Percentiles rank a stretch among this genome's conserved stretches.
Conservation (phyloP, 2,329 filamentous ascomycete species). For the Xylariaceae sp. region DNA sequence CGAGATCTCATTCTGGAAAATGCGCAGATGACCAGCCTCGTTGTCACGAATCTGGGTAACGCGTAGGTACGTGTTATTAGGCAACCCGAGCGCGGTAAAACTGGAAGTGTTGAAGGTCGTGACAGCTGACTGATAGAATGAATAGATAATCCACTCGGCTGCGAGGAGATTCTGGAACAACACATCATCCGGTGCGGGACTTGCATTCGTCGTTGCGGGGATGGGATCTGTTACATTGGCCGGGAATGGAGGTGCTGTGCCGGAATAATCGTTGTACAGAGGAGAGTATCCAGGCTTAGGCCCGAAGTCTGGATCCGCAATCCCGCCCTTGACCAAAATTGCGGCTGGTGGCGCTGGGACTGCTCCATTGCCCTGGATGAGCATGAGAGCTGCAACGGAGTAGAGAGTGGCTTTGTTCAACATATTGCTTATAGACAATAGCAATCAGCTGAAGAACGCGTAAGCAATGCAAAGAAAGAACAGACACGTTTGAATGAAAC, state of each 20-base stretch:
- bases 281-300: conserved; percentile 43
- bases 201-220: conserved; percentile 32
- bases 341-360: not conserved
- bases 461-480: too few relatives aligned
- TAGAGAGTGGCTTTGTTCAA: not conserved
- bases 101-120: conserved; percentile 46
- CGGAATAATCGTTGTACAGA: conserved; percentile 45
- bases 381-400: not conserved
- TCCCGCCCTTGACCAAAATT: too few relatives aligned
- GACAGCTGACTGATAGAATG: conserved; percentile 51
- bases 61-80: conserved; percentile 45
- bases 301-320: conserved; percentile 39
- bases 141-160: conserved; percentile 54
- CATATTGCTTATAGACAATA: too few relatives aligned
- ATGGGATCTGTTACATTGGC: conserved; percentile 46
- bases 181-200: conserved; percentile 48
- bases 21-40: conserved; percentile 52
- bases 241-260: conserved; percentile 45
- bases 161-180: conserved; percentile 53
- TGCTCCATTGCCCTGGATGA: not conserved
- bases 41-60: conserved; percentile 51
- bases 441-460: too few relatives aligned
- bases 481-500: too few relatives aligned
- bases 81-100: conserved; percentile 42
- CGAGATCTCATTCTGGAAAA: conserved; percentile 53